Evolutionary conservation across 352 stramenopile species (phyloP).

Genomic region (Globisporangium polare): DNA sequence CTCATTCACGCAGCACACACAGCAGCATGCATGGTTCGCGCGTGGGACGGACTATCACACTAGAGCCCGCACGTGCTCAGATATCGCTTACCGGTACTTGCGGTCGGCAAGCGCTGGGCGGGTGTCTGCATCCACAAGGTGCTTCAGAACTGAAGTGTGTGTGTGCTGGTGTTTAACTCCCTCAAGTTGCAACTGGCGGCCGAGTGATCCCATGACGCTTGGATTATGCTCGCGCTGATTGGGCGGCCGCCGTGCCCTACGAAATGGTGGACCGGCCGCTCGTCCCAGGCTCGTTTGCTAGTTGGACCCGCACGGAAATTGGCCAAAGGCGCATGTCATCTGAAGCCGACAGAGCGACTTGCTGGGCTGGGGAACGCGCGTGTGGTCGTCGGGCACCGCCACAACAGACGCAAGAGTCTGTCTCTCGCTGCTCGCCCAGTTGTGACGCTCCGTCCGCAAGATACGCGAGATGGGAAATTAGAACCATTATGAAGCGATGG

Average conservation of each 20-base stretch:
- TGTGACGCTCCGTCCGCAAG: not conserved
- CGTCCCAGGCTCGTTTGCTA: not conserved
- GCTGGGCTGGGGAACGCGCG: not conserved
- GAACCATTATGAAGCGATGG: not conserved
- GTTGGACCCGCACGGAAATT: too few relatives aligned
- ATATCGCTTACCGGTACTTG: too few relatives aligned
- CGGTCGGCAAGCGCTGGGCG: too few relatives aligned
- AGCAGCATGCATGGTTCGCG: too few relatives aligned
- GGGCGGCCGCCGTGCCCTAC: not conserved
- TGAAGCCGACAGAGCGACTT: too few relatives aligned
- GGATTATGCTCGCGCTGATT: not conserved
- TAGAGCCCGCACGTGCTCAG: too few relatives aligned
- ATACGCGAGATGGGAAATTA: not conserved
- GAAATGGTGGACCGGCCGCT: not conserved
- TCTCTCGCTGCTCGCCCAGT: not conserved
- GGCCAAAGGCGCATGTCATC: too few relatives aligned
- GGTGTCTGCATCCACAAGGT: not conserved
- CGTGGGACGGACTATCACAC: too few relatives aligned
- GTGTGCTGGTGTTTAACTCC: not conserved
- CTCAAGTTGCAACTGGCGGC: slow-evolving; percentile 4
- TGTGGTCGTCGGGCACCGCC: not conserved
- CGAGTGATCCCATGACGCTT: slow-evolving; percentile 3
- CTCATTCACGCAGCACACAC: not conserved
- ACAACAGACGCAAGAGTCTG: too few relatives aligned
- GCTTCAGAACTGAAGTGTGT: slow-evolving; percentile 3